phyloP scores from a whole-genome alignment of 257 asterid genomes.

The Cordia subcordata region DNA sequence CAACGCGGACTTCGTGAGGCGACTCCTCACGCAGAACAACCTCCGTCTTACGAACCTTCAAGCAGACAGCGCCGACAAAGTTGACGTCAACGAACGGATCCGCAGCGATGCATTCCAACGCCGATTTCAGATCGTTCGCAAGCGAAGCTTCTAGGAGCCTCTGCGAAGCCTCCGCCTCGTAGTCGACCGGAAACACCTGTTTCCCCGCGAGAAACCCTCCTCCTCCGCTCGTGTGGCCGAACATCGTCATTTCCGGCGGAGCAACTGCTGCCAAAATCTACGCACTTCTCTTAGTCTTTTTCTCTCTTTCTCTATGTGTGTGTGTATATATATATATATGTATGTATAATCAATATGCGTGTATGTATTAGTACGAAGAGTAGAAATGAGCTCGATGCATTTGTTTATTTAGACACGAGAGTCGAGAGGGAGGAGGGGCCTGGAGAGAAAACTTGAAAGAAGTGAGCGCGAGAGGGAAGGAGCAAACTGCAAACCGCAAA shows the following conservation, averaged over 20 bases:
- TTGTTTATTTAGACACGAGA: constrained; percentile 12
- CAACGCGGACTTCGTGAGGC: constrained; percentile 44
- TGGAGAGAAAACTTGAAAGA: constrained; percentile 34
- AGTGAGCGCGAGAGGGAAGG: constrained; percentile 39
- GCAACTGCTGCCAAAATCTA: constrained; percentile 1
- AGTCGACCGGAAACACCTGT: constrained; percentile 73
- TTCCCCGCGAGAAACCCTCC: constrained; percentile 53
- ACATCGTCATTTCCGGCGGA: constrained; percentile 38
- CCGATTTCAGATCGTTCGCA: constrained; percentile 47
- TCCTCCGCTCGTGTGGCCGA: constrained; percentile 41
- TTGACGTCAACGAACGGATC: constrained; percentile 76
- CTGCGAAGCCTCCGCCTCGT: constrained; percentile 65
- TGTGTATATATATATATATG: constrained; percentile 3
- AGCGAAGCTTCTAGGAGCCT: constrained; percentile 61
- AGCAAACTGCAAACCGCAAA: not conserved
- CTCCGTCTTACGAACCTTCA: constrained; percentile 55
- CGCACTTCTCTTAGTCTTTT: not conserved
- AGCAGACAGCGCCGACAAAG: constrained; percentile 55
- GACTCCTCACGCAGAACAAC: constrained; percentile 46
- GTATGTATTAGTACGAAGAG: constrained; percentile 11
- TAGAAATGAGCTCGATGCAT: constrained; percentile 5
- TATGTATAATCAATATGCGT: too few relatives aligned
- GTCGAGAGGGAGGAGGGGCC: constrained; percentile 15
- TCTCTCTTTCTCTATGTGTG: constrained; percentile 2
- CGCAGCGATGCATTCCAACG: constrained; percentile 43